Evolutionary conservation across 352 stramenopile species (phyloP), one percentile per base, ranked within the genome.

Genomic region (Halophytophthora polymorphica): DNA sequence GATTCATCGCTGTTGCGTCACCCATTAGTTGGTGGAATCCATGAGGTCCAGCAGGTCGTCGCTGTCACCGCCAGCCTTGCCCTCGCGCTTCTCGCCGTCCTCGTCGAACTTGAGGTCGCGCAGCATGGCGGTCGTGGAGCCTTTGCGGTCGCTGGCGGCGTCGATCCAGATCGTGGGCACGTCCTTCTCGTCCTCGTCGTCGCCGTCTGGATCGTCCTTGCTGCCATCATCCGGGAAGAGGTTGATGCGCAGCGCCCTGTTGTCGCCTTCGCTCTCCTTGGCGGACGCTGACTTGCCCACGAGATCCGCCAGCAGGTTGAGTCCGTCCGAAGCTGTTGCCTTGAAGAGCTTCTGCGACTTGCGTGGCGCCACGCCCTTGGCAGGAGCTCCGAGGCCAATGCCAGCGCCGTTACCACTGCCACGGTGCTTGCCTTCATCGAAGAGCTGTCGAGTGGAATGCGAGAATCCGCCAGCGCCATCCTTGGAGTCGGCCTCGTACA

Each of bases 1-100:
- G 4, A 31, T 31, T 8, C 4, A 31, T 8, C 25, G 25, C 25
- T 31, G 25, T 28, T 43, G 37, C 14, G 12, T 43, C 19, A 13
- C 23, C 31, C 34, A 40, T 58, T 50, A 71, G 18, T 19, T 45
- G n/a, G 69, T 83, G 23, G 76, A 82, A 64, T 96, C 89, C 86
- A 97, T 94, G 50, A 96, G 77, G 22, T 89, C 75, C 2, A 96
- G 77, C 48, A 96, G 45, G 53, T 96, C 83, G 53, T 96, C 83
- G 12, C 69, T 65, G 28, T 55, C 53, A 11, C 52, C 58, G 13
- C 53, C 63, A 10, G 25, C 59, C 71, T 74, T 87, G 21, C 49
- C 55, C 21, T 86, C 74, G 13, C 59, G 57, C 42, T 82, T 67
- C 18, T 54, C 61, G 12, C 35, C 58, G n/a, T 79, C 69, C 38